Conservation (phyloP, 1,284 basidiomycete genomes). For the Microbotryum scabiosae region DNA sequence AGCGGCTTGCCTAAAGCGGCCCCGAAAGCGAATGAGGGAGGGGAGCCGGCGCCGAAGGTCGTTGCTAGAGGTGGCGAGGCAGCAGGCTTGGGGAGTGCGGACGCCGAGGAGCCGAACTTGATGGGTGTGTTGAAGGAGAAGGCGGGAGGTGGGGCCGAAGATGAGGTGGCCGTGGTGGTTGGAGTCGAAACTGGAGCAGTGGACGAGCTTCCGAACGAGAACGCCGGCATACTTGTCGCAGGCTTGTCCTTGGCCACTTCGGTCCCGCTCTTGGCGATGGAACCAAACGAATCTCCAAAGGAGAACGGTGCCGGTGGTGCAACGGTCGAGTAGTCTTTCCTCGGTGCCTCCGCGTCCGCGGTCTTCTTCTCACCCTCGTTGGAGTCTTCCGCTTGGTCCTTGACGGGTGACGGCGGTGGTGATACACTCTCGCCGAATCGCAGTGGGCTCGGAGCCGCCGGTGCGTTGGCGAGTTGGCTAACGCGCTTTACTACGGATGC, state of each 20-base stretch:
- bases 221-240: conserved; percentile 5
- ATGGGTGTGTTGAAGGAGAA: conserved; percentile 1
- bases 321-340: neutral
- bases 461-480: conserved; percentile 21
- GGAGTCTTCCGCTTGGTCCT: neutral
- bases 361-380: neutral
- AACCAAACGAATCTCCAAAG: conserved; percentile 26
- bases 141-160: conserved; percentile 1
- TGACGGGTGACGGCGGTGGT: conserved; percentile 13
- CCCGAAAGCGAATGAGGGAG: conserved; percentile 24
- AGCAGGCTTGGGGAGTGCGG: conserved; percentile 5
- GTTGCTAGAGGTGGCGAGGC: conserved; percentile 17
- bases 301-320: conserved; percentile 11
- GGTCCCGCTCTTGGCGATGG: conserved; percentile 22
- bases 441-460: conserved; percentile 21
- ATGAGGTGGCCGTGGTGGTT: neutral
- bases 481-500: conserved; percentile 12
- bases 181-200: neutral
- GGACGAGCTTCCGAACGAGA: conserved; percentile 2
- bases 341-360: neutral
- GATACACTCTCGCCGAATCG: conserved; percentile 25
- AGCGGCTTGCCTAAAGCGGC: conserved; percentile 18
- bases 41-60: conserved; percentile 15
- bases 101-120: conserved; percentile 1
- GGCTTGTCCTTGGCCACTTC: neutral